Base-by-base conservation (phyloP, 257 asterid species). In the Scutellaria baicalensis region DNA sequence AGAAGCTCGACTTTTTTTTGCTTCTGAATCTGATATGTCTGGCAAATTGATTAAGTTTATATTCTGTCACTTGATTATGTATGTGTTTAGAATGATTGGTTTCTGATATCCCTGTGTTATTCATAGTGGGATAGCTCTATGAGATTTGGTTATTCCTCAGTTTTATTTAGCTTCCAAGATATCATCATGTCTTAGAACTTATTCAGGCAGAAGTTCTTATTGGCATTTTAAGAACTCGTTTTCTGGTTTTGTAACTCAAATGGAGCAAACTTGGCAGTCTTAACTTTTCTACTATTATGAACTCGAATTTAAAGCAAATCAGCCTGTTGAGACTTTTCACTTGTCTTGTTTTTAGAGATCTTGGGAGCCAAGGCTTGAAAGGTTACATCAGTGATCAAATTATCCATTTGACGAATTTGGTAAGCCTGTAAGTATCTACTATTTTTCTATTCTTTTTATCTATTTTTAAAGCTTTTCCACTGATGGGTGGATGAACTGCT, bases 351-450 rank as follows among this genome's bases (percentile, higher is more conserved):
- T 77, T 43, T 84, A 92, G 98, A 69, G 97, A 92, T 86, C 93
- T 92, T 68, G 98, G 93, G 50, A 85, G 89, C 79, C 98, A 92
- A 82, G 97, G 96, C 61, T 83, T 92, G 86, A 90, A 90, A 86
- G 98, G 98, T 50, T 59, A 70, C 70, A 85, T 92, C 69, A 88
- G 91, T 42, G 91, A 90, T 62, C 82, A 90, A 77, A 90, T 92
- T 65, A 72, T 81, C 50, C 82, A 84, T 39, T 81, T 92, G 84
- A 71, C 96, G 75, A 90, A 90, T 66, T 92, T 92, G 91, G 98
- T 88, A 79, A 84, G 91, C 96, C 76, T 92, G 98, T 92, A 85
- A 81, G 98, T 90, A 82, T 89, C 89, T 58, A 33, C 45, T 51
- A 6, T 64, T 70, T 42, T 9, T 59, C 66, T 70, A 45, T 9